Conservation (phyloP, 2,329 filamentous ascomycete species). For the Coniochaeta ligniaria region DNA sequence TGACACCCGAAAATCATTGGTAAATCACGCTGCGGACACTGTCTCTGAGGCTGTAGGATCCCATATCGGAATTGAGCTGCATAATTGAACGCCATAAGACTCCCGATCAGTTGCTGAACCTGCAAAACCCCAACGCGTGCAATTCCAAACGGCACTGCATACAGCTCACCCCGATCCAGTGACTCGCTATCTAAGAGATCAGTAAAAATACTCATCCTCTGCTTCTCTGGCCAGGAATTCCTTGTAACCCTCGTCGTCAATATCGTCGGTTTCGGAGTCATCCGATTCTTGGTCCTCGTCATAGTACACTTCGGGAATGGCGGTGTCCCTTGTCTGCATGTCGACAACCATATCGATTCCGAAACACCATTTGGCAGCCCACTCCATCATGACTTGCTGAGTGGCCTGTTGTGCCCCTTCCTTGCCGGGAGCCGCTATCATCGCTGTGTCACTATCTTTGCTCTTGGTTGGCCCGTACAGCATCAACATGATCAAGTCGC, state of each 20-base stretch:
- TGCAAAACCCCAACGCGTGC: too few species aligned
- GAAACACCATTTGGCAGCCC: neutral
- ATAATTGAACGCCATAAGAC: too few species aligned
- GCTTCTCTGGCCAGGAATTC: neutral
- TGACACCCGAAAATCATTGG: too few species aligned
- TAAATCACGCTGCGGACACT: too few species aligned
- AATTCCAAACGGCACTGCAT: too few species aligned
- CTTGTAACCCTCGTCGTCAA: neutral
- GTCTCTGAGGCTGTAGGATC: too few species aligned
- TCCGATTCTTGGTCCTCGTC: neutral
- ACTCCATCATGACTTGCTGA: neutral
- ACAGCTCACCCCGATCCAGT: too few species aligned
- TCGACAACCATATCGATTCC: neutral
- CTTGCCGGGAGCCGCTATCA: neutral
- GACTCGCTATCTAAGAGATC: neutral
- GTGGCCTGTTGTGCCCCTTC: neutral
- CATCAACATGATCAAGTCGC: neutral
- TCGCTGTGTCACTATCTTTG: neutral
- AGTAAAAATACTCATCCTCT: neutral
- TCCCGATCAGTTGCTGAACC: too few species aligned
- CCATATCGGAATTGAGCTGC: too few species aligned
- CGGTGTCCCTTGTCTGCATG: neutral
- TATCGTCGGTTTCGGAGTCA: neutral
- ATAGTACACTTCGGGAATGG: neutral
- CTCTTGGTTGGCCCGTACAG: neutral